These are phyloP conservation scores for Trametes cingulata DNA, from an alignment of 768 basidiomycete genomes.

Conservation along the genomic window DNA sequence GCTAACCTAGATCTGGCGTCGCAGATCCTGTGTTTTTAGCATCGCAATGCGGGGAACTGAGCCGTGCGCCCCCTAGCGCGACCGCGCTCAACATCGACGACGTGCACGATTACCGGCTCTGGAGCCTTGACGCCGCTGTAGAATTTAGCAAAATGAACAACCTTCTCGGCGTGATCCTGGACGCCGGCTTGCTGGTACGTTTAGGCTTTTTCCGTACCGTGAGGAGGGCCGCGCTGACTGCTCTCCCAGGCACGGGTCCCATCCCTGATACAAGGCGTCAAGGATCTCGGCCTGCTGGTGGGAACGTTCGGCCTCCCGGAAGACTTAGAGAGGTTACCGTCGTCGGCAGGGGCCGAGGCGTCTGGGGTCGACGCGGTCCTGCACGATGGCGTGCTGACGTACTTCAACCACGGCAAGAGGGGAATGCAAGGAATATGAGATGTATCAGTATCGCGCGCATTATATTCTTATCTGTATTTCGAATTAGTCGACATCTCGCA, in stretches of 20 bases:
- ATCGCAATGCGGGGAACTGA: slow-evolving; percentile 76
- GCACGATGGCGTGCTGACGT: slow-evolving; percentile 63
- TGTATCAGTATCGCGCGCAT: slow-evolving; percentile 9
- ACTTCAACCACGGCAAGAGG: slow-evolving; percentile 60
- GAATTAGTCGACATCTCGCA: slow-evolving; percentile 7
- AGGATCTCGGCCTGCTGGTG: slow-evolving; percentile 85
- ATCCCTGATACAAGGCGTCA: slow-evolving; percentile 83
- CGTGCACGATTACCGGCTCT: slow-evolving; percentile 50
- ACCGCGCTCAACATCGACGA: slow-evolving; percentile 41
- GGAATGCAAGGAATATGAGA: slow-evolving; percentile 11
- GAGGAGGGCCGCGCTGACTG: slow-evolving; percentile 3
- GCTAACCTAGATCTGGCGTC: slow-evolving; percentile 12
- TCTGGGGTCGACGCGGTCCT: slow-evolving; percentile 71
- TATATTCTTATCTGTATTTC: slow-evolving; percentile 22
- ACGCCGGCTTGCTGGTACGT: slow-evolving; percentile 82
- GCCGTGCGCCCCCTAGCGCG: slow-evolving; percentile 38
- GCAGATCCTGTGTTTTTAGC: slow-evolving; percentile 95
- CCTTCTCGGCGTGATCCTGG: slow-evolving; percentile 86
- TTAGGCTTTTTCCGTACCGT: background rate
- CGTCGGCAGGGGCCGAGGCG: slow-evolving; percentile 39
- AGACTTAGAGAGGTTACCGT: slow-evolving; percentile 36
- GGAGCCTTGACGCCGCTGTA: slow-evolving; percentile 86
- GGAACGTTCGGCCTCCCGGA: slow-evolving; percentile 74
- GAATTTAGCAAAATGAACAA: slow-evolving; percentile 94
- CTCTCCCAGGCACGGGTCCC: slow-evolving; percentile 75